Conservation (phyloP, 2,329 filamentous ascomycete species). For the Talaromyces rugulosus region DNA sequence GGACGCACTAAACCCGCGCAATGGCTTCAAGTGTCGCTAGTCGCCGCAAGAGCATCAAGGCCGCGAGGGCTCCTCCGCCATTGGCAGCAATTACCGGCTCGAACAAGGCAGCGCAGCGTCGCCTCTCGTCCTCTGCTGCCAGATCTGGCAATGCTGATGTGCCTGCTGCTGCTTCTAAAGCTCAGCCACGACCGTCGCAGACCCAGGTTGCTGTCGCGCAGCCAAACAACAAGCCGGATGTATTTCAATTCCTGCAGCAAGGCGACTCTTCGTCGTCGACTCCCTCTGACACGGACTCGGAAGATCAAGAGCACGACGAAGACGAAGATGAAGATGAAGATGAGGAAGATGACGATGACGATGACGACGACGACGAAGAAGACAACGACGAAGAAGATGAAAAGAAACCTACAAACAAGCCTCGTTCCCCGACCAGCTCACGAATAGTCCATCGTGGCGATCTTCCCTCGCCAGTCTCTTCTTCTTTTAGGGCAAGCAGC, state of each 20-base stretch:
- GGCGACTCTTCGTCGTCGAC: constrained; percentile 10
- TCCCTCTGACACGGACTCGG: constrained; percentile 11
- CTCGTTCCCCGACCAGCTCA: not conserved
- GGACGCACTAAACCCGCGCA: not conserved
- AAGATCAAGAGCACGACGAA: constrained; percentile 20
- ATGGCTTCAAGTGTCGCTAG: constrained; percentile 10
- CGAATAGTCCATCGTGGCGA: constrained; percentile 11
- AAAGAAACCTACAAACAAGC: not conserved
- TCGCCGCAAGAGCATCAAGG: constrained; percentile 11
- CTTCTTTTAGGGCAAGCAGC: constrained; percentile 28
- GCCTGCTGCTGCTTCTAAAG: not conserved
- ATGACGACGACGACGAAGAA: not conserved
- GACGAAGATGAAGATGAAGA: constrained; percentile 10
- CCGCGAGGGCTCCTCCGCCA: not conserved
- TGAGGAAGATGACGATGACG: not conserved
- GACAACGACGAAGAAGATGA: not conserved
- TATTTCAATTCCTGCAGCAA: constrained; percentile 34
- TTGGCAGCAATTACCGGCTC: not conserved
- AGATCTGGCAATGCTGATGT: not conserved
- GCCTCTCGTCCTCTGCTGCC: not conserved
- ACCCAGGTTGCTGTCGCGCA: not conserved
- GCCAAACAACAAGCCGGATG: constrained; percentile 23
- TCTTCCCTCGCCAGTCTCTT: constrained; percentile 27
- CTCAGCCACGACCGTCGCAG: constrained; percentile 1
- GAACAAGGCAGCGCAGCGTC: not conserved